phyloP scores from a whole-genome alignment of 1,284 basidiomycete genomes.

The Phylloporus gajari region DNA sequence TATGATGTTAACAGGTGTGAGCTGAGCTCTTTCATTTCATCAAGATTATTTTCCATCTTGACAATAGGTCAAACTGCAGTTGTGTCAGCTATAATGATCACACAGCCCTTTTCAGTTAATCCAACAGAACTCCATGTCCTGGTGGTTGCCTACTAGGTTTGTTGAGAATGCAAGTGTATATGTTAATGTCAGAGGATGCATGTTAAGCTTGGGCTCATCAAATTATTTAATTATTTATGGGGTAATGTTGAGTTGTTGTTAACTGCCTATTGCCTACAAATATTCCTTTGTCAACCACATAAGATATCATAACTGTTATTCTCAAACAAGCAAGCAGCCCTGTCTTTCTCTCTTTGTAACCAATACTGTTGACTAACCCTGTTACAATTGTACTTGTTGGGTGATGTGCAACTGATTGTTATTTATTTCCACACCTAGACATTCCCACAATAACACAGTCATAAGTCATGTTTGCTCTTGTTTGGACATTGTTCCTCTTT shows the following conservation, averaged over 20 bases:
- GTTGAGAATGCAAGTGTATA: slow-evolving; percentile 19
- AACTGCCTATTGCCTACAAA: too few relatives aligned
- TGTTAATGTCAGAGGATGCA: slow-evolving; percentile 41
- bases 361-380: too few relatives aligned
- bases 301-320: too few relatives aligned
- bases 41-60: slow-evolving; percentile 97
- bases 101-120: slow-evolving; percentile 88
- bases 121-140: slow-evolving; percentile 80
- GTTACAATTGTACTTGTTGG: too few relatives aligned
- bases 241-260: background rate
- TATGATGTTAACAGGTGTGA: slow-evolving; percentile 96
- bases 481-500: too few relatives aligned
- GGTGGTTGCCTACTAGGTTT: slow-evolving; percentile 15
- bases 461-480: too few relatives aligned
- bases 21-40: slow-evolving; percentile 94
- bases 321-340: too few relatives aligned
- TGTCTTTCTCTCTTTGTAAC: too few relatives aligned
- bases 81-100: slow-evolving; percentile 91
- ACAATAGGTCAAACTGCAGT: slow-evolving; percentile 91
- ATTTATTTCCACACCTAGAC: too few relatives aligned
- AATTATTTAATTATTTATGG: slow-evolving; percentile 32
- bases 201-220: slow-evolving; percentile 31
- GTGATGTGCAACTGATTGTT: too few relatives aligned
- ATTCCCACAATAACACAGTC: too few relatives aligned
- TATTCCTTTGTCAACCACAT: too few relatives aligned